Percentiles rank a stretch among this genome's conserved stretches.
Evolutionary conservation across 2,329 filamentous ascomycete genomes (phyloP).

Genomic region (Huntiella abstrusa): DNA sequence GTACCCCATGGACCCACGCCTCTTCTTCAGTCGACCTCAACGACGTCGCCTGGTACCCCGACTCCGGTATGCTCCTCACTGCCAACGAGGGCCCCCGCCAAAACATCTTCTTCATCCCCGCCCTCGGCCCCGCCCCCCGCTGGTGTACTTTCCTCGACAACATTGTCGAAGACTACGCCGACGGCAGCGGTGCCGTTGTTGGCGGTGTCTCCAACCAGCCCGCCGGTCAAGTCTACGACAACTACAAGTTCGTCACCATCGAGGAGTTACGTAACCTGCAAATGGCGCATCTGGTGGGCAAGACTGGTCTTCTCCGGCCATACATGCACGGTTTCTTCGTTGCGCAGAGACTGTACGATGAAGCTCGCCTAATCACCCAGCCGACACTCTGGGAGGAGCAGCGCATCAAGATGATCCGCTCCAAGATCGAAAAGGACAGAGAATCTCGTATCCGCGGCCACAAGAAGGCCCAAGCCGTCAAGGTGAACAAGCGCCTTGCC

Average conservation of each 20-base stretch:
- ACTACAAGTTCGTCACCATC: slow-evolving; percentile 93
- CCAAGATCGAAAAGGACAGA: slow-evolving; percentile 94
- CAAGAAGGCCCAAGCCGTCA: slow-evolving; percentile 57
- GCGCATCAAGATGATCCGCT: slow-evolving; percentile 72
- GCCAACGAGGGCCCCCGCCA: slow-evolving; percentile 94
- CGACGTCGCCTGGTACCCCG: slow-evolving; percentile 77
- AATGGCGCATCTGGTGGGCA: slow-evolving; percentile 74
- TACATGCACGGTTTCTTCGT: slow-evolving; percentile 99
- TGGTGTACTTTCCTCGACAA: slow-evolving; percentile 98
- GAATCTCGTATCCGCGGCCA: slow-evolving; percentile 81
- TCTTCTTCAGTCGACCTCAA: slow-evolving; percentile 92
- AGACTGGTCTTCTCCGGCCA: slow-evolving; percentile 71
- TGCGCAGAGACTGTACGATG: slow-evolving; percentile 83
- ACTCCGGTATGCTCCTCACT: slow-evolving; percentile 87
- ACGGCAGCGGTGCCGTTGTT: slow-evolving; percentile 22
- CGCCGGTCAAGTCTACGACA: slow-evolving; percentile 76
- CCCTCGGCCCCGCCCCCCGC: slow-evolving; percentile 76
- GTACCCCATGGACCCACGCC: slow-evolving; percentile 84
- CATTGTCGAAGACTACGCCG: slow-evolving; percentile 96
- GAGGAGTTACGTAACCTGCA: slow-evolving; percentile 73
- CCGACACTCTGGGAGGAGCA: slow-evolving; percentile 90
- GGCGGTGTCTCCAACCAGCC: slow-evolving; percentile 24
- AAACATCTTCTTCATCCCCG: slow-evolving; percentile 86
- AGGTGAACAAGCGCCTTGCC: slow-evolving; percentile 74
- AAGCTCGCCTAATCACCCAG: slow-evolving; percentile 80